Evolutionary conservation across 2,329 filamentous ascomycete species (phyloP).

Genomic region (Colletotrichum zoysiae): DNA sequence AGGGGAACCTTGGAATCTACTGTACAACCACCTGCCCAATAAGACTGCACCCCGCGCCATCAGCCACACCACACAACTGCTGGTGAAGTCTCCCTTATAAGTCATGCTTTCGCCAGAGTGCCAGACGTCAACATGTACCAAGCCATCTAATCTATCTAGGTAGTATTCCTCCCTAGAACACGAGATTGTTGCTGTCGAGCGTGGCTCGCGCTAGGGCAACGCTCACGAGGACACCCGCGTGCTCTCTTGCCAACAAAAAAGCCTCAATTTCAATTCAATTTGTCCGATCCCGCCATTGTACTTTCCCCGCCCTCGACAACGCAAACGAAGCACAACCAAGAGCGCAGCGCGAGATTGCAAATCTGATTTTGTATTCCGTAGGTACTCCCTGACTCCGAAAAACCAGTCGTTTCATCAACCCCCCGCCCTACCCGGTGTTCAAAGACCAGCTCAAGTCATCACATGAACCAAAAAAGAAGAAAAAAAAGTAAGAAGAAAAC

Average conservation of each 20-base stretch:
- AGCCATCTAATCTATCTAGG: not conserved
- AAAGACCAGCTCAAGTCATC: conserved; percentile 6
- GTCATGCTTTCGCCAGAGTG: not conserved
- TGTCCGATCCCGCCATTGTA: not conserved
- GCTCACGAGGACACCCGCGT: conserved; percentile 94
- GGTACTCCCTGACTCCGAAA: not conserved
- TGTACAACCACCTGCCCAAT: too few species aligned
- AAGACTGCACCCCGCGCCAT: not conserved
- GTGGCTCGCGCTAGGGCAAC: conserved; percentile 77
- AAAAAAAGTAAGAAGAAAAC: conserved; percentile 9
- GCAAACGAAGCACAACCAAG: not conserved
- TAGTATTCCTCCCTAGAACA: conserved; percentile 54
- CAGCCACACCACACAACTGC: conserved; percentile 12
- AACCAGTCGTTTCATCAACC: not conserved
- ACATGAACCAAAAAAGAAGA: conserved; percentile 7
- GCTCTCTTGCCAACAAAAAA: conserved; percentile 54
- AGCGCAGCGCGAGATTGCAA: not conserved
- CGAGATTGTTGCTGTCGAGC: conserved; percentile 76
- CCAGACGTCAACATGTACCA: conserved; percentile 13
- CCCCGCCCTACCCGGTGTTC: not conserved
- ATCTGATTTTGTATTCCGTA: not conserved
- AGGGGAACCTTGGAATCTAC: conserved; percentile 2
- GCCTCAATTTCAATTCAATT: not conserved
- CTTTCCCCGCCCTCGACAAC: not conserved
- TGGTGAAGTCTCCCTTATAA: conserved; percentile 1